Conservation (phyloP, 164 flowering plant species). For the Nymphaea colorata region DNA sequence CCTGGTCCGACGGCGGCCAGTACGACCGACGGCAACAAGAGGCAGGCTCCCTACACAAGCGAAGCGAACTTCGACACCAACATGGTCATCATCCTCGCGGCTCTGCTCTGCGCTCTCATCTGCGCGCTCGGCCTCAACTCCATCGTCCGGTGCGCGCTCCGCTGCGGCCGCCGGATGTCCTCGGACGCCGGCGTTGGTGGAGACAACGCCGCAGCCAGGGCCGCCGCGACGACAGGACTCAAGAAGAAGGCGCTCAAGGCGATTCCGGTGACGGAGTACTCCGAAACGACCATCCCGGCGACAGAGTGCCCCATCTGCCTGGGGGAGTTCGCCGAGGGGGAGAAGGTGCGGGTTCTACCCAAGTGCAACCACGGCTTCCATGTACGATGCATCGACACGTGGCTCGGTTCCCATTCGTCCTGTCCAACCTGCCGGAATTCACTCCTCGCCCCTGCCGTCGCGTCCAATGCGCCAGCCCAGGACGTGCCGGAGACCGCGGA, state of each 20-base stretch:
- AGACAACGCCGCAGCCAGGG: constrained; percentile 10
- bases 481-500: background rate
- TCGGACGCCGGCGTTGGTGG: constrained; percentile 15
- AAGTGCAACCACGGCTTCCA: constrained; percentile 63
- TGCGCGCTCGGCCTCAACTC: constrained; percentile 66
- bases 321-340: constrained; percentile 57
- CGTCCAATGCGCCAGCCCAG: background rate
- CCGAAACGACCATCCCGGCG: constrained; percentile 19
- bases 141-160: constrained; percentile 42
- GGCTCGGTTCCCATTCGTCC: constrained; percentile 62
- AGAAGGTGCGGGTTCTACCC: constrained; percentile 52
- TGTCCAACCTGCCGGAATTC: constrained; percentile 68
- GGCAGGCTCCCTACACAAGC: constrained; percentile 11
- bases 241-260: constrained; percentile 36
- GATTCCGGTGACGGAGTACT: constrained; percentile 41
- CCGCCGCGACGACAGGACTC: constrained; percentile 33
- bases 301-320: constrained; percentile 73
- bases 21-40: background rate
- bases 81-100: constrained; percentile 72
- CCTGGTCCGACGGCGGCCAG: background rate
- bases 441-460: constrained; percentile 19
- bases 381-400: constrained; percentile 54
- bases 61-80: constrained; percentile 56
- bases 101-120: constrained; percentile 52
- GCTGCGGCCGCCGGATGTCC: constrained; percentile 37